Evolutionary conservation across 805 yeast species (phyloP), one percentile per base, ranked within the genome.

Genomic region (Kodamaea fukazawae): DNA sequence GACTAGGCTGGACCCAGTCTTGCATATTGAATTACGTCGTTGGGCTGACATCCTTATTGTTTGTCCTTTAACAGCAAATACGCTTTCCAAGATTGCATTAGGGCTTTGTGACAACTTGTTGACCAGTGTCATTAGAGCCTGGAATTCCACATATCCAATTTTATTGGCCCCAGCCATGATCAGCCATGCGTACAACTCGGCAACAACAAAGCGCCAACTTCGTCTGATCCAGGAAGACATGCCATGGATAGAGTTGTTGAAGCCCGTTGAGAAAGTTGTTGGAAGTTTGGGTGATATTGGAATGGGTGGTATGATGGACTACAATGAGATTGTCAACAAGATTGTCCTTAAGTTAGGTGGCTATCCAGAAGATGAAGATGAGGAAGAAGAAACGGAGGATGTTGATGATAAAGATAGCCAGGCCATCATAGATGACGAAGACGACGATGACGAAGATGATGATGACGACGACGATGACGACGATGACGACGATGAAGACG

Each of bases 251-350:
- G 95, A 88, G 49, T 79, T 91, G n/a, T 73, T 93, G 56, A 84
- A 83, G 58, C 99, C 99, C 0, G 88, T 89, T 16, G 99, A 91
- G 61, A 91, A 91, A 61, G 96, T 91, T 4, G 80, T 85, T 55
- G 88, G 95, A 41, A 77, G 87, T 30, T 88, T 90, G 66, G 98
- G 99, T 45, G 98, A 91, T 53, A 89, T 93, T 41, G 98, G 98
- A n/a, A 85, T 93, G 88, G 98, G 99, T 35, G 98, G 99, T 40
- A 93, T 93, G 98, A 84, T 90, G 83, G 98, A 93, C 53, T 88
- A 95, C 79, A 85, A 87, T 58, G 97, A 90, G 59, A 83, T 93
- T 51, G 96, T 89, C 13, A 95, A 89, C 57, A 79, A 81, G 51
- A 73, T 87, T 35, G 95, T 86, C 14, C 71, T 81, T 62, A 83